Evolutionary conservation across 2,329 filamentous ascomycete species (phyloP).

Genomic region (Penicillium glabrum): DNA sequence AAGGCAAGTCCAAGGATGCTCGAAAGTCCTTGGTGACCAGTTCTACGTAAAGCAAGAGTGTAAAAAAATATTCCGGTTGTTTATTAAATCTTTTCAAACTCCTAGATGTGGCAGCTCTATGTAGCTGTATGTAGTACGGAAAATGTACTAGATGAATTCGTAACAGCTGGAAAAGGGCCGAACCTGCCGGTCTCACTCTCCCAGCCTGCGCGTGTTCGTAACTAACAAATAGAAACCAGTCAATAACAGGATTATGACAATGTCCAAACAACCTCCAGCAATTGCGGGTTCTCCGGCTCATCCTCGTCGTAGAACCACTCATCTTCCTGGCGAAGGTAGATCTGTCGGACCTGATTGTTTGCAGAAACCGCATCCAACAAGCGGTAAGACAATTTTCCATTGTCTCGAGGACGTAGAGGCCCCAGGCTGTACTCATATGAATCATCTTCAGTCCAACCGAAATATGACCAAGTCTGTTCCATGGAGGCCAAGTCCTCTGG

Average conservation of each 20-base stretch:
- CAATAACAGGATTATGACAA: neutral
- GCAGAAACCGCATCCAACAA: constrained; percentile 45
- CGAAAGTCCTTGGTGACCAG: no score
- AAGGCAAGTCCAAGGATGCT: no score
- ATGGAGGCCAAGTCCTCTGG: constrained; percentile 44
- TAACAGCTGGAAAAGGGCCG: neutral
- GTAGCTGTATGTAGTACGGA: neutral
- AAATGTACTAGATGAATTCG: neutral
- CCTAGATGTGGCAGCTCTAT: neutral
- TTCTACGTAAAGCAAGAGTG: no score
- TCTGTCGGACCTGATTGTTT: constrained; percentile 47
- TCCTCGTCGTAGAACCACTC: constrained; percentile 1
- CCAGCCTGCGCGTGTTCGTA: neutral
- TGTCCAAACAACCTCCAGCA: constrained; percentile 26
- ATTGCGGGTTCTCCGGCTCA: constrained; percentile 5
- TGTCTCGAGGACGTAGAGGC: constrained; percentile 41
- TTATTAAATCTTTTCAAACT: no score
- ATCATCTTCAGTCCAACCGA: constrained; percentile 36
- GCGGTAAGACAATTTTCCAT: constrained; percentile 52
- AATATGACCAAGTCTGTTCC: constrained; percentile 53
- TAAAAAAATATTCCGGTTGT: no score
- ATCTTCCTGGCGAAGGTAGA: constrained; percentile 46
- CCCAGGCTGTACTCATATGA: constrained; percentile 52
- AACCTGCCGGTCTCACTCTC: neutral
- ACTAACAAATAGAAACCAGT: neutral